Evolutionary conservation across 1,139 yeast genomes (phyloP).

Genomic region (Geotrichum histeridarum): DNA sequence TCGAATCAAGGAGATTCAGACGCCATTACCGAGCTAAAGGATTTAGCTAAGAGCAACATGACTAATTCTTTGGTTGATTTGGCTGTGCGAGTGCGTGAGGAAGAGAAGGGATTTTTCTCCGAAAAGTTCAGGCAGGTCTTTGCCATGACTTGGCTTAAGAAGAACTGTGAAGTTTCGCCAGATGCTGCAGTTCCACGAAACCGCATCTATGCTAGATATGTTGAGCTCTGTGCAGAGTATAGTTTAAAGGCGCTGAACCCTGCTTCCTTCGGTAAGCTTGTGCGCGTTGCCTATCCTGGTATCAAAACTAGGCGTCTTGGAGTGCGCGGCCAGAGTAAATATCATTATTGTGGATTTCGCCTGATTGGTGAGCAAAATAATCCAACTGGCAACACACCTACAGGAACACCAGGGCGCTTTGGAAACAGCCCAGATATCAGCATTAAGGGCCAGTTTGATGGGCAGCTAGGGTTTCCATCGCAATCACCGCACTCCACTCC

Average conservation of each 20-base stretch:
- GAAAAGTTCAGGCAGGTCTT: slow-evolving; percentile 72
- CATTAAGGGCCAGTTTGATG: slow-evolving; percentile 1
- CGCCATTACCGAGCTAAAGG: slow-evolving; percentile 47
- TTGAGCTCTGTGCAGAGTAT: slow-evolving; percentile 62
- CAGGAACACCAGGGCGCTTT: slow-evolving; percentile 29
- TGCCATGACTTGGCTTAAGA: slow-evolving; percentile 75
- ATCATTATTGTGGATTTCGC: slow-evolving; percentile 83
- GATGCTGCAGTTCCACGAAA: slow-evolving; percentile 81
- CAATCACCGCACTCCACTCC: slow-evolving; percentile 17
- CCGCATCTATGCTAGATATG: slow-evolving; percentile 75
- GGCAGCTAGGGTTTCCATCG: not conserved
- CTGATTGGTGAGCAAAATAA: slow-evolving; percentile 47
- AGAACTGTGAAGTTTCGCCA: slow-evolving; percentile 58
- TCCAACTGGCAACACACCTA: slow-evolving; percentile 31
- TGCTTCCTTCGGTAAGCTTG: slow-evolving; percentile 82
- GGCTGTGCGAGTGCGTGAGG: slow-evolving; percentile 46
- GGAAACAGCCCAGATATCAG: slow-evolving; percentile 26
- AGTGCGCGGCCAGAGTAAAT: slow-evolving; percentile 81
- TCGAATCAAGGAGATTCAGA: slow-evolving; percentile 34
- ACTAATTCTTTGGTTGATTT: slow-evolving; percentile 48
- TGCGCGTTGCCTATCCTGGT: slow-evolving; percentile 65
- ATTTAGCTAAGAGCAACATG: slow-evolving; percentile 45
- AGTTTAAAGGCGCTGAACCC: slow-evolving; percentile 71
- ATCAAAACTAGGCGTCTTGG: slow-evolving; percentile 82
- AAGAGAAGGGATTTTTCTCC: slow-evolving; percentile 43